A percentile compares a stretch with the other conserved stretches of the same genome.
Evolutionary conservation across 805 yeast species (phyloP).

Genomic region (Saturnispora sanitii): DNA sequence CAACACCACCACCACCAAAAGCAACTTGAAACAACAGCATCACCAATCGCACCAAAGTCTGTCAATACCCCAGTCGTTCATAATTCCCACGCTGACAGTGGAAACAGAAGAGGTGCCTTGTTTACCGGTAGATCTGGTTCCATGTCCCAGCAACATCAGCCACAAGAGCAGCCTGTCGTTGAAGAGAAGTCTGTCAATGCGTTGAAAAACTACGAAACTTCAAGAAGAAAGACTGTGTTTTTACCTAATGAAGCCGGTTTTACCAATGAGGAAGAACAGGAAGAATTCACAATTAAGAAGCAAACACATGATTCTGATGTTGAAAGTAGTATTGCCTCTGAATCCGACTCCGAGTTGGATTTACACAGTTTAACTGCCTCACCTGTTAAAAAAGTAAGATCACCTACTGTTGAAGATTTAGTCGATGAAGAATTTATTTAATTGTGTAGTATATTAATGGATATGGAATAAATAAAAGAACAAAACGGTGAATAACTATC

Average conservation of each 20-base stretch:
- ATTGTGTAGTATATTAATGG: slow-evolving; percentile 1
- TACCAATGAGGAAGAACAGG: slow-evolving; percentile 5
- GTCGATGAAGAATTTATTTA: slow-evolving; percentile 17
- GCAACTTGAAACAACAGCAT: background rate
- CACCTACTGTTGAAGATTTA: slow-evolving; percentile 18
- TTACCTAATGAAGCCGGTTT: slow-evolving; percentile 14
- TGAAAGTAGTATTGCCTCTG: background rate
- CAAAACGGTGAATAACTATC: too few relatives aligned
- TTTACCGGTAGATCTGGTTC: too few relatives aligned
- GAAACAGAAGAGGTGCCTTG: background rate
- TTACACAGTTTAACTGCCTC: background rate
- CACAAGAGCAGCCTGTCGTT: slow-evolving; percentile 1
- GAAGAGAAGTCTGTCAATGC: background rate
- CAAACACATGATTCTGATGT: background rate
- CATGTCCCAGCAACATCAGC: too few relatives aligned
- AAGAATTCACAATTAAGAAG: background rate
- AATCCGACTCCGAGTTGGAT: background rate
- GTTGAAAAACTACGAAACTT: slow-evolving; percentile 22
- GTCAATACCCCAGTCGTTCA: background rate
- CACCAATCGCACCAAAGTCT: background rate
- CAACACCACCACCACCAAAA: background rate
- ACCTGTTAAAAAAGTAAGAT: slow-evolving; percentile 7
- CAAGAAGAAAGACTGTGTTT: slow-evolving; percentile 18
- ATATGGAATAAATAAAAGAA: background rate
- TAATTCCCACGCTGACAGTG: slow-evolving; percentile 2